Evolutionary conservation across 108 stramenopile genomes (phyloP).

Genomic region (Discostella stelligeroides): DNA sequence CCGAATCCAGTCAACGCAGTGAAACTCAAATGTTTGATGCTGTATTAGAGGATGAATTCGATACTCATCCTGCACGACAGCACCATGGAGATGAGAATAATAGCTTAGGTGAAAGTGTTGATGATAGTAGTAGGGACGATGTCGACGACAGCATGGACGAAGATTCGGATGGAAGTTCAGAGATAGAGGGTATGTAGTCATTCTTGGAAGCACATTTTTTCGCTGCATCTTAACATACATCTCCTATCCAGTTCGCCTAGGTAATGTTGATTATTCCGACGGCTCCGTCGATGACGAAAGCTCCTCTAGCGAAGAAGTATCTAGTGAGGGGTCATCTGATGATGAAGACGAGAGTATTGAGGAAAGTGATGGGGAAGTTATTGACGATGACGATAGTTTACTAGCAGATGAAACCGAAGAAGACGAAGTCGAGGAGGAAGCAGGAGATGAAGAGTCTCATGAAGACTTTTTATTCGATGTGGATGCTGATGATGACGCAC

Average conservation of each 20-base stretch:
- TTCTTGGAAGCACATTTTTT: no score
- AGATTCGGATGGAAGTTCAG: conserved; percentile 28
- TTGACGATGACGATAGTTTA: conserved; percentile 23
- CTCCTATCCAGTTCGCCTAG: conserved; percentile 15
- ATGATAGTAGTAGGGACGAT: conserved; percentile 26
- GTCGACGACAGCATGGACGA: conserved; percentile 37
- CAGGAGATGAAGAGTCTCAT: conserved; percentile 5
- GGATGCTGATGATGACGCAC: conserved; percentile 29
- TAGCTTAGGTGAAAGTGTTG: conserved; percentile 38
- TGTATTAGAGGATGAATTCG: conserved; percentile 78
- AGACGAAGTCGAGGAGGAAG: conserved; percentile 45
- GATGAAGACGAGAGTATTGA: conserved; percentile 42
- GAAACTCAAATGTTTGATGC: conserved; percentile 63
- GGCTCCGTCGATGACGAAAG: conserved; percentile 35
- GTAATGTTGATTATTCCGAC: conserved; percentile 42
- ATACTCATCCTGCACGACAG: conserved; percentile 33
- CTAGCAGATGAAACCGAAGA: conserved; percentile 57
- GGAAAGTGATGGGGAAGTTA: conserved; percentile 24
- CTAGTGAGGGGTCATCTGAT: conserved; percentile 29
- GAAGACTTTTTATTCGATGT: conserved; percentile 25
- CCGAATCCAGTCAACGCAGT: conserved; percentile 40
- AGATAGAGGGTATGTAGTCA: conserved; percentile 16
- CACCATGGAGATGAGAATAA: conserved; percentile 7
- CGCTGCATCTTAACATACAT: no score
- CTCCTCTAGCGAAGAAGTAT: conserved; percentile 37